These are phyloP conservation scores for Clitoria ternatea DNA, from an alignment of 306 rosid genomes.

Conservation along the genomic window DNA sequence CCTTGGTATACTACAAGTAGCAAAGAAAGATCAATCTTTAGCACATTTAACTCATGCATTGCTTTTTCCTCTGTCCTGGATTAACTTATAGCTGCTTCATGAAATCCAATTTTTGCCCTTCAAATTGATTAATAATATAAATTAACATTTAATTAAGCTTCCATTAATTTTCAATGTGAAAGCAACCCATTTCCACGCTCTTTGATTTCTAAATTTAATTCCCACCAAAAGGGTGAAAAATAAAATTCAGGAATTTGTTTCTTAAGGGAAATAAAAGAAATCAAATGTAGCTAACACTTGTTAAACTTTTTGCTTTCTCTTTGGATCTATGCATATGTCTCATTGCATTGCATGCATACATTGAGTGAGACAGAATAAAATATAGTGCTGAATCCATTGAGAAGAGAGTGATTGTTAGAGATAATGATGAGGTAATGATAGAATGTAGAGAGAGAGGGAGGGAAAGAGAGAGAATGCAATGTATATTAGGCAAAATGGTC, in stretches of 20 bases:
- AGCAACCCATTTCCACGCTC: background rate
- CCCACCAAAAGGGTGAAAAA: background rate
- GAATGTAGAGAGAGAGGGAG: background rate
- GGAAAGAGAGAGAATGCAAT: background rate
- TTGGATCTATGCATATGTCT: constrained; percentile 21
- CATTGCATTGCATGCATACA: constrained; percentile 34
- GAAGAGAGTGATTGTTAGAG: constrained; percentile 41
- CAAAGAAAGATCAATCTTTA: constrained; percentile 37
- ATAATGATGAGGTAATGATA: constrained; percentile 52
- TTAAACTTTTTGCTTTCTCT: background rate
- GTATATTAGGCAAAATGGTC: constrained; percentile 19
- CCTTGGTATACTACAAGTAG: constrained; percentile 30
- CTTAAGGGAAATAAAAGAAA: background rate
- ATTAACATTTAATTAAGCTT: background rate
- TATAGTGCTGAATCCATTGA: constrained; percentile 38
- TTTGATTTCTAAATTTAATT: background rate
- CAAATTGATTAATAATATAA: constrained; percentile 5
- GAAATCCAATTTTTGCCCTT: constrained; percentile 6
- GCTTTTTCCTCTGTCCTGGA: constrained; percentile 23
- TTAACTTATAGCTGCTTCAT: background rate
- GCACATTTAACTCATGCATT: constrained; percentile 35
- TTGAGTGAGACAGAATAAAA: constrained; percentile 34
- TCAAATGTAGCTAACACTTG: background rate
- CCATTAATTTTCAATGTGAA: constrained; percentile 1
- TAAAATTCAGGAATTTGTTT: background rate